Evolutionary conservation across 192 early-diverging fungal genomes (phyloP), one percentile per base, ranked within the genome.

Genomic region (Helicostylum pulchrum): DNA sequence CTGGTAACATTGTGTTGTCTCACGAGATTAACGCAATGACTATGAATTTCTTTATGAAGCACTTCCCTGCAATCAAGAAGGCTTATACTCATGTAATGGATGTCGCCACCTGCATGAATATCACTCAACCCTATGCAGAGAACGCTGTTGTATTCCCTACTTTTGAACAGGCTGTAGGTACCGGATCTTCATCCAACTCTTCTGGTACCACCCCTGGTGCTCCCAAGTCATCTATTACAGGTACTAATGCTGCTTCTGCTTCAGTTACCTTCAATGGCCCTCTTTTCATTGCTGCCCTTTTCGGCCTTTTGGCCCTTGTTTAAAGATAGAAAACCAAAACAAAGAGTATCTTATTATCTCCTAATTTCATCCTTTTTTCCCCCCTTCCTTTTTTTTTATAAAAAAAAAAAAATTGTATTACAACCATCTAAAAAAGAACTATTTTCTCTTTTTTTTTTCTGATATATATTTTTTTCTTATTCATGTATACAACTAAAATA

Each of bases 11-110:
- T 53, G 68, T 70, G 7, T 53, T 67, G 9, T 57, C 61, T 53
- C 68, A 70, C 31, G 68, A 70, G 65, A 70, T 70, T 39, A 70
- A 70, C 34, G 58, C 64, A 42, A 34, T 39, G 31, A 70, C 68
- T 20, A 70, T 70, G 68, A 23, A 17, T 19, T 60, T 64, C 42
- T 47, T 62, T 17, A 48, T 52, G 4, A 47, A 64, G 5, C 30
- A 70, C 39, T 64, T 57, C 10, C 68, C 68, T 30, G 54, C 17
- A 1, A 70, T 70, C 43, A 57, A 70, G 68, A 46, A 47, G 10
- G 47, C 62, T 52, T 70, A 70, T 21, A 60, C 30, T 45, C 47
- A 70, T 43, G 46, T 70, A 43, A 34, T 67, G 19, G 65, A 67
- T 57, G 56, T 70, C 26, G 68, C 68, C 54, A 70, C 68, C 42